Evolutionary conservation across 2,329 filamentous ascomycete species (phyloP).

Genomic region (Pseudogymnoascus sp.): DNA sequence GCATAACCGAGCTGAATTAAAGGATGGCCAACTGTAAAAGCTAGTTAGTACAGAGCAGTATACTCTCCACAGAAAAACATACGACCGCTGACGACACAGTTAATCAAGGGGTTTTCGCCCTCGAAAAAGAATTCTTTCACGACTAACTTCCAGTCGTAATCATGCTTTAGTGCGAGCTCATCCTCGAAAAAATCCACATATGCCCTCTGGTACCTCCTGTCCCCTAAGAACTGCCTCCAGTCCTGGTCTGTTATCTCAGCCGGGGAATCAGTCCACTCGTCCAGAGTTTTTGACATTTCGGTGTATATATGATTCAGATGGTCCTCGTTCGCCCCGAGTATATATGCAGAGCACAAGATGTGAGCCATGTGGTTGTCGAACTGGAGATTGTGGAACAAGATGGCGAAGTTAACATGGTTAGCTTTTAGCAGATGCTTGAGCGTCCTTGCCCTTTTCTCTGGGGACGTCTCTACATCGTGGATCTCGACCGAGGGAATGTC

Average conservation of each 20-base stretch:
- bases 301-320: constrained; percentile 80
- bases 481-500: constrained; percentile 60
- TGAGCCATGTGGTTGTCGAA: constrained; percentile 82
- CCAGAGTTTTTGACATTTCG: constrained; percentile 58
- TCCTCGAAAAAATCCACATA: constrained; percentile 97
- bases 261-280: constrained; percentile 76
- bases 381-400: constrained; percentile 65
- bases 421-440: constrained; percentile 85
- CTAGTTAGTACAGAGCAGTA: constrained; percentile 22
- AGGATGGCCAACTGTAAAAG: constrained; percentile 65
- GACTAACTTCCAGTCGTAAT: constrained; percentile 78
- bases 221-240: constrained; percentile 78
- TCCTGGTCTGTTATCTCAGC: constrained; percentile 74
- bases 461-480: constrained; percentile 70
- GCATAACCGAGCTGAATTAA: constrained; percentile 95
- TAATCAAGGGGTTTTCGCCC: constrained; percentile 68
- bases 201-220: constrained; percentile 74
- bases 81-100: constrained; percentile 73
- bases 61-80: constrained; percentile 32
- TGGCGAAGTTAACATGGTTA: constrained; percentile 83
- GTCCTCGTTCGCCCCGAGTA: constrained; percentile 65
- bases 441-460: constrained; percentile 70
- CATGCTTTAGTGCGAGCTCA: constrained; percentile 58
- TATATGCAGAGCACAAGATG: constrained; percentile 74
- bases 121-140: constrained; percentile 68